Base-by-base conservation (phyloP, 345 rosid species). In the Carallia pectinifolia region DNA sequence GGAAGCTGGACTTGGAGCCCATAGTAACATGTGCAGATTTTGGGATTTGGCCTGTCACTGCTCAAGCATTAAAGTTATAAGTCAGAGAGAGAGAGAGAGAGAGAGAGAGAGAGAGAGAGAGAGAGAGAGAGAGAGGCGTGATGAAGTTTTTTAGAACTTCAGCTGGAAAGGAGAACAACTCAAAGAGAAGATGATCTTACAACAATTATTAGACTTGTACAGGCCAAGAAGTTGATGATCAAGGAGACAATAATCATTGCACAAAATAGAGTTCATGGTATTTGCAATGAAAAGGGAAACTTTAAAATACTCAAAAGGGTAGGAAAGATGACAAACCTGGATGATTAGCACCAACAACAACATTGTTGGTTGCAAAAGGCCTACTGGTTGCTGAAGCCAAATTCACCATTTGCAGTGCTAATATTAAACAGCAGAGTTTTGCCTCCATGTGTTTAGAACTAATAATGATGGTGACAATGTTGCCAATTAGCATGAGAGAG, bases 351-450 rank as follows among this genome's bases (percentile, higher is more conserved):
- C 29, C 62, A 66, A 67, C 61, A 80, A 52, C 85, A 65, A 79
- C 62, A 68, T 39, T 44, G 50, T 44, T 77, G n/a, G 85, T 70
- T 62, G 83, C 76, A 71, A 80, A 76, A 77, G 81, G 79, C 67
- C 89, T 79, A 80, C 90, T 81, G 39, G 82, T 69, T 62, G 80
- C 85, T 68, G 71, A 81, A 60, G 74, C 75, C 83, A 79, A 82
- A 58, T 77, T 77, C 79, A 69, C 75, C 34, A 82, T 64, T 48
- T 83, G 89, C 79, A 87, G 76, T 65, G 74, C 68, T 62, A 84
- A 38, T 4, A 86, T 38, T 60, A 80, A 56, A 70, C 72, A 78
- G 36, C 79, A 68, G 52, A 73, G 64, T 62, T 68, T 71, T 74
- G 78, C 79, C 65, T 73, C 70, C 89, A 81, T 78, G 69, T 64